Percentiles rank a stretch among this genome's conserved stretches.
Evolutionary conservation across 495 filamentous ascomycete genomes (phyloP).

Genomic region (Margaritispora aquatica): DNA sequence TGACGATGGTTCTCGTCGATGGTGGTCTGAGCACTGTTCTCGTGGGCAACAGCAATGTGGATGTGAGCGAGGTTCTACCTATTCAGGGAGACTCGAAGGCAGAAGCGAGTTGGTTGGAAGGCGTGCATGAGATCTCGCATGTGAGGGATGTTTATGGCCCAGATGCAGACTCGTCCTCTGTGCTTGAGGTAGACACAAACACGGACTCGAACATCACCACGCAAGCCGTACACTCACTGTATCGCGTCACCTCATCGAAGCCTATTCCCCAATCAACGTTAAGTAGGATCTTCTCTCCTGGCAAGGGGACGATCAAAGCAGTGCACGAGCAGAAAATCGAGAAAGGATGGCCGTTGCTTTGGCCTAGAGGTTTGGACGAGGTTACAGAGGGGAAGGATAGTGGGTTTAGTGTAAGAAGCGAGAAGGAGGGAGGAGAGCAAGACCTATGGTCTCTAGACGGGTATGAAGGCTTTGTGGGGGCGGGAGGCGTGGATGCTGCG

Average conservation of each 20-base stretch:
- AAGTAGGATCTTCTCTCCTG: not conserved
- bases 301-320: not conserved
- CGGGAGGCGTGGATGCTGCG: not conserved
- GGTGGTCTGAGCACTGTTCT: not conserved
- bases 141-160: slow-evolving; percentile 4
- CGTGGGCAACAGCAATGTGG: not conserved
- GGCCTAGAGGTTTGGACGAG: not conserved
- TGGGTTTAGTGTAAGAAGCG: slow-evolving; percentile 1
- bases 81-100: not conserved
- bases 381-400: slow-evolving; percentile 5
- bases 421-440: slow-evolving; percentile 1
- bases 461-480: not conserved
- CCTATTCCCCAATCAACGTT: not conserved
- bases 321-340: slow-evolving; percentile 5
- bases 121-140: slow-evolving; percentile 9
- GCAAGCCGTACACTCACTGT: not conserved
- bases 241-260: slow-evolving; percentile 8
- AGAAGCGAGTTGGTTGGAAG: not conserved
- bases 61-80: slow-evolving; percentile 5
- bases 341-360: slow-evolving; percentile 12
- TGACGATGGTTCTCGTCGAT: slow-evolving; percentile 4
- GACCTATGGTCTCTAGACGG: slow-evolving; percentile 8
- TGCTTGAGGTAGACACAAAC: not conserved
- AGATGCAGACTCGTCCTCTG: not conserved
- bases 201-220: not conserved